Base-by-base conservation (phyloP, 768 basidiomycete genomes). In the Myochromella boudieri region DNA sequence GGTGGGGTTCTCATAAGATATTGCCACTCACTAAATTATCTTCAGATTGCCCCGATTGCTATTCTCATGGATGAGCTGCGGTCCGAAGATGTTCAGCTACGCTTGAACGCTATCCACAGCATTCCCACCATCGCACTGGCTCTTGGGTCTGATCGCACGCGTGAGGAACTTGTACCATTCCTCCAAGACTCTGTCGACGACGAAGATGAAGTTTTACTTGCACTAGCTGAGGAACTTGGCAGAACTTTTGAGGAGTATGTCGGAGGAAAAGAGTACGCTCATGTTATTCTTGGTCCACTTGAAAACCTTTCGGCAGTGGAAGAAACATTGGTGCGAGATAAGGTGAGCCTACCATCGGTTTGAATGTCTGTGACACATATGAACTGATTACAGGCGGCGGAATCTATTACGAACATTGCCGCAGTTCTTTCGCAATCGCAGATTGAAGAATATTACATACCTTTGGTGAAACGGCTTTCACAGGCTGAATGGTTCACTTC, bases 401-500 rank as follows among this genome's bases (percentile, higher is more conserved):
- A 97, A 61, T 95, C 93, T 33, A 92, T 97, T 66, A 87, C 92
- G 51, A 93, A 93, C 70, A 77, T 98, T 55, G 85, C 91, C 41
- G 72, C 70, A 39, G 78, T 88, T 38, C 77, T 99, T 36, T 87
- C 85, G 18, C 78, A 85, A 44, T 59, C 75, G 12, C 91, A 95
- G 66, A 74, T 95, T 59, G 94, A 97, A 68, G 84, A 90, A 61
- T 81, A 81, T 65, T 95, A 93, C 70, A 84, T 98, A 49, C 97
- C 97, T 42, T 77, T 99, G 44, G 66, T 98, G 48, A 88, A 86
- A 61, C 84, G 94, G 43, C 78, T 99, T 42, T 85, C 93, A 2
- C 80, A 81, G 47, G 97, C 95, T 48, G 95, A 98, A 69, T 99
- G 97, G 97, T 98, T 98, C 73, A 98, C 97, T 10, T 95, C 94